Evolutionary conservation across 1,139 yeast genomes (phyloP).

Genomic region (Hemisphaericaspora xylanilytica): DNA sequence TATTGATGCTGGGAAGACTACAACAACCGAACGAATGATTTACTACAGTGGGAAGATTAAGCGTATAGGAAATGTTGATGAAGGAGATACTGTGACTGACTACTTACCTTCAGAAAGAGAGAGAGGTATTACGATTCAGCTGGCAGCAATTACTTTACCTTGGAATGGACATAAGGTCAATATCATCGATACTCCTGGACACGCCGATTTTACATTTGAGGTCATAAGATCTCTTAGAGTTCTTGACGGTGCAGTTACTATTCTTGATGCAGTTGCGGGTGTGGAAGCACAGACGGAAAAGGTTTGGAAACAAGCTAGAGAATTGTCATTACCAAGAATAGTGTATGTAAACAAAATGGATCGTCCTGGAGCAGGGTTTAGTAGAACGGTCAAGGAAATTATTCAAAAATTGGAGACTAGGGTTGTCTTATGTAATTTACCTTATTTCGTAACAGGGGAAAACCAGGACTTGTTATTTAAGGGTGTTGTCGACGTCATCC

Average conservation of each 20-base stretch:
- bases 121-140: conserved; percentile 93
- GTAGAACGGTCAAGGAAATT: conserved; percentile 83
- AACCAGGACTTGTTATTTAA: conserved; percentile 49
- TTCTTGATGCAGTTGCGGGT: conserved; percentile 94
- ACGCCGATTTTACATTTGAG: conserved; percentile 95
- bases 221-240: conserved; percentile 87
- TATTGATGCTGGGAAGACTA: conserved; percentile 88
- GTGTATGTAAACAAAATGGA: conserved; percentile 94
- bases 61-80: conserved; percentile 89
- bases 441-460: conserved; percentile 52
- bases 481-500: conserved; percentile 84
- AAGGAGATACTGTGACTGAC: conserved; percentile 96
- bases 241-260: conserved; percentile 89
- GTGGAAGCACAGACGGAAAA: conserved; percentile 98
- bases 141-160: conserved; percentile 90
- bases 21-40: conserved; percentile 89
- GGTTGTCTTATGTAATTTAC: conserved; percentile 75
- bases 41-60: conserved; percentile 80
- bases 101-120: conserved; percentile 86
- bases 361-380: conserved; percentile 91
- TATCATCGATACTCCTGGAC: conserved; percentile 96
- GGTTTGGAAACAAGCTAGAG: conserved; percentile 87
- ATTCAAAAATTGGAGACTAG: conserved; percentile 74
- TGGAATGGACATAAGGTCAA: conserved; percentile 81
- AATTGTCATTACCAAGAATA: conserved; percentile 65